A percentile compares a stretch with the other conserved stretches of the same genome.
These are phyloP conservation scores for Erysimum cheiri DNA, from an alignment of 441 rosid genomes.

Conservation along the genomic window DNA sequence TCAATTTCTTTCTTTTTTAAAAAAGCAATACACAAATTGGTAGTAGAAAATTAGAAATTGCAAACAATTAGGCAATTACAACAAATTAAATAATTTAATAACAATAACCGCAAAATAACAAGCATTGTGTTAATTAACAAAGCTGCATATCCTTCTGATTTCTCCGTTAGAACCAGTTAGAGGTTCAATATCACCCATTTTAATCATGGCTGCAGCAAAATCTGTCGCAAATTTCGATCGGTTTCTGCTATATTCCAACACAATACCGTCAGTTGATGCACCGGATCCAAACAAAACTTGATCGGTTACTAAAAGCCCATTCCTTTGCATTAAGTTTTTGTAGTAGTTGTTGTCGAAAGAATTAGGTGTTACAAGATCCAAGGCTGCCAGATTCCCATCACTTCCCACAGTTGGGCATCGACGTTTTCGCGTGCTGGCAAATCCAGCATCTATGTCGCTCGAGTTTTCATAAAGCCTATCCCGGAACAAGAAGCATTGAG, in stretches of 20 bases:
- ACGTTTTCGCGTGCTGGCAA: slow-evolving; percentile 46
- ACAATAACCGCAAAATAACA: not conserved
- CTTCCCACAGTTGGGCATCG: slow-evolving; percentile 42
- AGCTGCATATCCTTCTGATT: slow-evolving; percentile 50
- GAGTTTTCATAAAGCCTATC: slow-evolving; percentile 50
- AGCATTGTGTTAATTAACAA: slow-evolving; percentile 39
- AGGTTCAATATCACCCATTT: slow-evolving; percentile 57
- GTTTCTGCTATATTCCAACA: slow-evolving; percentile 48
- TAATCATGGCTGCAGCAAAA: slow-evolving; percentile 60
- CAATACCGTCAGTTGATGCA: slow-evolving; percentile 52
- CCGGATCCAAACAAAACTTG: slow-evolving; percentile 54
- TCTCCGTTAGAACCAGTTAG: slow-evolving; percentile 43
- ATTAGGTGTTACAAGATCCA: slow-evolving; percentile 58
- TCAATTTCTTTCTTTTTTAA: not conserved
- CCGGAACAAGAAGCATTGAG: slow-evolving; percentile 56
- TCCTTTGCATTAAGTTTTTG: slow-evolving; percentile 51
- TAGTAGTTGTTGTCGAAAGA: slow-evolving; percentile 63
- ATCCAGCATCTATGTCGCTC: slow-evolving; percentile 49
- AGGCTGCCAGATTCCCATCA: slow-evolving; percentile 42
- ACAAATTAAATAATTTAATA: not conserved
- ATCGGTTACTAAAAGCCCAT: slow-evolving; percentile 58
- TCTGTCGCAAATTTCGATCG: slow-evolving; percentile 46
- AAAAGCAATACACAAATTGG: not conserved
- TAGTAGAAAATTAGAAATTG: not conserved
- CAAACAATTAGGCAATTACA: slow-evolving; percentile 10